Base-by-base conservation (phyloP, 73 alveolate genomes). In the Stentor coeruleus region DNA sequence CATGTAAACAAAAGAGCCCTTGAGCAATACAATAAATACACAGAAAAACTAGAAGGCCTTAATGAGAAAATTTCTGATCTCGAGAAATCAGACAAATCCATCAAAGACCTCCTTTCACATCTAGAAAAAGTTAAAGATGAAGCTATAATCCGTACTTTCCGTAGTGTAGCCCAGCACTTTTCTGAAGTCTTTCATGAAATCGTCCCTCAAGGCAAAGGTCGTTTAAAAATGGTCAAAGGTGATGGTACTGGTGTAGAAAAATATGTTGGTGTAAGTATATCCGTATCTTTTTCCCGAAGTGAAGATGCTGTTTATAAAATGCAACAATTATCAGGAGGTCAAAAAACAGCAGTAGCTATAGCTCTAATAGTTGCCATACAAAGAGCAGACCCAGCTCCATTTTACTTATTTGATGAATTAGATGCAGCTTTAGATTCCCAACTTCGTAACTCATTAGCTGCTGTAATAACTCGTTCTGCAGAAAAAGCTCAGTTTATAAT, bases 341-440 rank as follows among this genome's bases (percentile, higher is more conserved):
- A 97, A 90, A 97, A 97, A 90, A 92, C 99, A 30, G 98, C 96
- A 4, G 99, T 96, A 39, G 99, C 98, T 20, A 88, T 96, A n/a
- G 93, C 97, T 33, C 93, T 97, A 39, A 82, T 97, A 28, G 88
- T 97, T 74, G 98, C 99, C 83, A 85, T 95, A 30, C 87, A 94
- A 77, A 90, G 94, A 38, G 90, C 93, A 38, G 98, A 96, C 58
- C 95, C 98, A 20, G 97, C 99, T 40, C 99, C 98, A 20, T 95
- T 95, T 86, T 97, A 95, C 86, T 88, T 97, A 57, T 89, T 97
- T 73, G 99, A 97, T 88, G 99, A 97, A 89, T 88, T 97, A 58
- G 99, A 97, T 89, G 97, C 97, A 40, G 99, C 99, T 59, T 90
- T 97, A n/a, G 99, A 95, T 88, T 95, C 97, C 28, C 92, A 89